phyloP scores from a whole-genome alignment of 2,329 filamentous ascomycete species.

The Esteya vermicola region DNA sequence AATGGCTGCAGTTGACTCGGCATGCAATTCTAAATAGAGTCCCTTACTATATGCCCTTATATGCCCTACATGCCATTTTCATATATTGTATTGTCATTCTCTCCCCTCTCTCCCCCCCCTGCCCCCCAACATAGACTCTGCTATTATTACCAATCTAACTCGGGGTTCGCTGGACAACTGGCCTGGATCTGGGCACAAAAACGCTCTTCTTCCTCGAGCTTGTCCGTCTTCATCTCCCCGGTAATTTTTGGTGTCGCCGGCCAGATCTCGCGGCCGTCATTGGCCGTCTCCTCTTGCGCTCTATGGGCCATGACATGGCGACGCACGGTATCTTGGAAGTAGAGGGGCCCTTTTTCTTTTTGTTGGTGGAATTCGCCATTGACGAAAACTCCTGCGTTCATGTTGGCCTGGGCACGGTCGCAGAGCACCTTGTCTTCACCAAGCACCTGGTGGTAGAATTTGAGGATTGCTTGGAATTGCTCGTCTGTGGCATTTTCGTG shows the following conservation, averaged over 20 bases:
- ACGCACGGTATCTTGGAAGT: conserved; percentile 21
- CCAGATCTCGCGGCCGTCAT: conserved; percentile 16
- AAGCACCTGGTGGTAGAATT: conserved; percentile 37
- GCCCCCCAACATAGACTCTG: too few species aligned
- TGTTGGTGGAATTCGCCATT: conserved; percentile 36
- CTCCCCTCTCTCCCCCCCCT: background rate
- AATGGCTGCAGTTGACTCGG: too few species aligned
- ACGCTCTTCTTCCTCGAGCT: conserved; percentile 14
- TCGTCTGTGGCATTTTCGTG: conserved; percentile 30
- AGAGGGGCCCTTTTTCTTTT: conserved; percentile 37
- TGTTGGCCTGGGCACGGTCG: conserved; percentile 31
- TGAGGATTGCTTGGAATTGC: conserved; percentile 28
- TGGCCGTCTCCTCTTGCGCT: conserved; percentile 11
- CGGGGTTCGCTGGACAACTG: background rate
- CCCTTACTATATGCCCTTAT: too few species aligned
- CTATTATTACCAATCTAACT: conserved; percentile 1
- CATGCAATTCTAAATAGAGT: too few species aligned
- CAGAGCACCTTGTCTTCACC: conserved; percentile 36
- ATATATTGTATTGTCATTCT: too few species aligned
- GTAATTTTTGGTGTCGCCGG: conserved; percentile 14
- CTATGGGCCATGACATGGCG: conserved; percentile 16
- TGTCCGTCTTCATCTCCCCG: conserved; percentile 11
- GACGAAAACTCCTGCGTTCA: conserved; percentile 34
- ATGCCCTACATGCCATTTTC: too few species aligned
- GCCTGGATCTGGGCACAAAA: conserved; percentile 11